Percentiles rank a stretch among this genome's conserved stretches.
phyloP scores from a whole-genome alignment of 129 eudicot species.

The Heracleum sosnowskyi region DNA sequence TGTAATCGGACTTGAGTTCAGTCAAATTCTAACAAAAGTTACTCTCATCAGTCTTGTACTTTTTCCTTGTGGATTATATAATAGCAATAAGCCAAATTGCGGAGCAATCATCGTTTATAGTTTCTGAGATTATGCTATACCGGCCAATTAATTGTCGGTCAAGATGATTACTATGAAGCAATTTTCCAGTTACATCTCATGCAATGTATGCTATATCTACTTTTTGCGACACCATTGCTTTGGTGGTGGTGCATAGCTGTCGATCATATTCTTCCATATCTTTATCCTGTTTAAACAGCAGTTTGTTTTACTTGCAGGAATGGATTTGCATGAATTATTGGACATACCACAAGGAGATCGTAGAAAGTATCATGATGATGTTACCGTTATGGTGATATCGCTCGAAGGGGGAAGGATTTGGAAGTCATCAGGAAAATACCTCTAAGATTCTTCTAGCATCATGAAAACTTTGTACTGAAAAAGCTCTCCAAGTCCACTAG shows the following conservation, averaged over 20 bases:
- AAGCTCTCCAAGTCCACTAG: neutral
- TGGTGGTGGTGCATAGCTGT: neutral
- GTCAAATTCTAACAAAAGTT: neutral
- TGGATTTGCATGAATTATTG: conserved; percentile 86
- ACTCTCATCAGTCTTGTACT: neutral
- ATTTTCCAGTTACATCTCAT: neutral
- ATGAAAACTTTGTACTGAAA: neutral
- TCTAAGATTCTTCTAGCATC: conserved; percentile 21
- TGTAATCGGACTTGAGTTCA: neutral
- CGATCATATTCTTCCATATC: neutral
- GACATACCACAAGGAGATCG: conserved; percentile 93
- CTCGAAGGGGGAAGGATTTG: conserved; percentile 86
- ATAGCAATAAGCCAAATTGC: neutral
- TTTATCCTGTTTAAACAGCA: neutral
- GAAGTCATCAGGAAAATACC: conserved; percentile 90
- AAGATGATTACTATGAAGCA: neutral
- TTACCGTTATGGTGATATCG: conserved; percentile 82
- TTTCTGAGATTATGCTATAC: neutral
- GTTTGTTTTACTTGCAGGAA: conserved; percentile 35
- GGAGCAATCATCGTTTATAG: neutral
- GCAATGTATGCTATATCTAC: neutral
- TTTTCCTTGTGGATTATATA: neutral
- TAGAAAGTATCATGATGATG: conserved; percentile 93
- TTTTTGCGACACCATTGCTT: neutral
- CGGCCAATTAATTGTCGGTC: neutral